Evolutionary conservation across 768 basidiomycete species (phyloP).

Genomic region (Saitozyma podzolica): DNA sequence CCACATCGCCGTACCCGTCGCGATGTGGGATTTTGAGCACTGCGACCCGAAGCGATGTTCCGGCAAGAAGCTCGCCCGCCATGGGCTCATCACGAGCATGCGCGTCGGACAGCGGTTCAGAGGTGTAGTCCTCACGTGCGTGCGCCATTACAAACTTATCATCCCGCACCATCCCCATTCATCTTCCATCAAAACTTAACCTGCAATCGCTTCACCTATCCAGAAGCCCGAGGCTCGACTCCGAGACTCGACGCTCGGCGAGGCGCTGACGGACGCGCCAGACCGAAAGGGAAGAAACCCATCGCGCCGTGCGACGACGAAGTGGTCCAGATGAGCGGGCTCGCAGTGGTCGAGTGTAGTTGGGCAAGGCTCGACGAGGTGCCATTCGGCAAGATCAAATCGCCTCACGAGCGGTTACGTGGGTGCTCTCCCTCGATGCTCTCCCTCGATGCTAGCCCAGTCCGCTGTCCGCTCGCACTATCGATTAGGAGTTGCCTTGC

Average conservation of each 20-base stretch:
- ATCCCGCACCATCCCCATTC: background rate
- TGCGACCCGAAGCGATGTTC: constrained; percentile 86
- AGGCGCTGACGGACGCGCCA: constrained; percentile 50
- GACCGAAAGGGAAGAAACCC: constrained; percentile 77
- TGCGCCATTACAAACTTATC: constrained; percentile 49
- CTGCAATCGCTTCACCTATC: no score
- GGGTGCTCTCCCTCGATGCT: constrained; percentile 55
- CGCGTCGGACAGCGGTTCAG: constrained; percentile 81
- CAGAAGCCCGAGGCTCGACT: no score
- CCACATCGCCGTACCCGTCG: constrained; percentile 66
- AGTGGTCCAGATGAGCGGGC: constrained; percentile 68
- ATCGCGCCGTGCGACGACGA: constrained; percentile 83
- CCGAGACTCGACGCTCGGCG: no score
- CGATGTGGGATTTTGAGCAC: constrained; percentile 99
- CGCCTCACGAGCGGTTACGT: constrained; percentile 89
- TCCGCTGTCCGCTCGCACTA: background rate
- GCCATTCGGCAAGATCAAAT: constrained; percentile 88
- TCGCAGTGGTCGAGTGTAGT: constrained; percentile 98
- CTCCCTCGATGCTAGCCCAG: background rate
- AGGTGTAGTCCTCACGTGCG: constrained; percentile 87
- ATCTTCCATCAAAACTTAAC: no score
- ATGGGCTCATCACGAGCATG: constrained; percentile 80
- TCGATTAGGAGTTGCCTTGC: background rate
- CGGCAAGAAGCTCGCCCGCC: constrained; percentile 85
- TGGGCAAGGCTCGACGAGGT: constrained; percentile 96